These are phyloP conservation scores for Zygotorulaspora danielsina DNA, from an alignment of 805 yeast species.

Conservation along the genomic window DNA sequence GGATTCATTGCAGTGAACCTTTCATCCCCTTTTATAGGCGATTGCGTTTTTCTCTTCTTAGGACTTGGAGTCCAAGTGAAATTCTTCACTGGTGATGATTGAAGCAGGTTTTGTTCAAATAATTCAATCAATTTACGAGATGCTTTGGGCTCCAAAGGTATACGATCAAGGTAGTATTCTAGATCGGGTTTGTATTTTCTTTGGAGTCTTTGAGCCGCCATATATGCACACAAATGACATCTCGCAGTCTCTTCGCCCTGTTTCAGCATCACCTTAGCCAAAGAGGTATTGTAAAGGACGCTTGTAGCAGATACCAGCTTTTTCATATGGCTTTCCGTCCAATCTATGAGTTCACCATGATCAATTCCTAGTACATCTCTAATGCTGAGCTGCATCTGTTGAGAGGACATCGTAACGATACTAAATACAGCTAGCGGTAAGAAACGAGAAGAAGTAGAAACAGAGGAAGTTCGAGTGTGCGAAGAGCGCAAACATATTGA, in stretches of 20 bases:
- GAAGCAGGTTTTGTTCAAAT: constrained; percentile 41
- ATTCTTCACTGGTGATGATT: constrained; percentile 32
- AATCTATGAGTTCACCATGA: constrained; percentile 19
- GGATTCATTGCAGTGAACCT: constrained; percentile 32
- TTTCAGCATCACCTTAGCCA: constrained; percentile 50
- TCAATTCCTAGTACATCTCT: constrained; percentile 27
- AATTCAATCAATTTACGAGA: constrained; percentile 42
- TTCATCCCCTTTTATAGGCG: constrained; percentile 23
- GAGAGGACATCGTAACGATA: constrained; percentile 23
- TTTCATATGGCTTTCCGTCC: constrained; percentile 29
- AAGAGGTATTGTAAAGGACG: constrained; percentile 45
- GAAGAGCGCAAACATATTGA: too few relatives aligned
- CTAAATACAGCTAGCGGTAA: not conserved
- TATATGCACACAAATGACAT: constrained; percentile 60
- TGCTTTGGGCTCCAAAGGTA: constrained; percentile 53
- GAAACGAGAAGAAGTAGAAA: not conserved
- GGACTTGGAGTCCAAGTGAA: constrained; percentile 33
- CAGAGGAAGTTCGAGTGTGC: not conserved
- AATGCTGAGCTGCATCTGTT: constrained; percentile 29
- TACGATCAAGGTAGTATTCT: constrained; percentile 44
- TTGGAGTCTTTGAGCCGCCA: constrained; percentile 51
- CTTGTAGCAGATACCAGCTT: constrained; percentile 29
- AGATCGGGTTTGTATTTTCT: constrained; percentile 42
- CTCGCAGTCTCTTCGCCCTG: constrained; percentile 60
- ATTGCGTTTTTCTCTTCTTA: constrained; percentile 17